Base-by-base conservation (phyloP, 73 alveolate genomes). In the Uronychia setigera region DNA sequence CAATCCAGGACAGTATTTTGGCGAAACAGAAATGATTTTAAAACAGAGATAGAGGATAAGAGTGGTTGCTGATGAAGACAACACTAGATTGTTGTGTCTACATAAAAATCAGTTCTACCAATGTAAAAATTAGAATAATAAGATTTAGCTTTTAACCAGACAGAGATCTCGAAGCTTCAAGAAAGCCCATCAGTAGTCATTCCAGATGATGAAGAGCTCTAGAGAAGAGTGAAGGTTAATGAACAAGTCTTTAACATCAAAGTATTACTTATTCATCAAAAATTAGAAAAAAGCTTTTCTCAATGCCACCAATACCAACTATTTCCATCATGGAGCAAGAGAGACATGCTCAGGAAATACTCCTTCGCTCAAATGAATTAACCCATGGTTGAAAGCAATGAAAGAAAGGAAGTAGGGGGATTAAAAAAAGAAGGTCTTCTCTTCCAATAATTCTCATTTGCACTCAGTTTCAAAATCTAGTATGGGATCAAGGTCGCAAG, bases 281-380 rank as follows among this genome's bases (percentile, higher is more conserved):
- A n/a, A n/a, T n/a, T n/a, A n/a, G 77, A 89, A 89, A 79, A 84
- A 30, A 0, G 90, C 95, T 13, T 89, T 89, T 46, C 33, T 89
- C 33, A 89, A 89, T 89, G 92, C 95, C 0, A 89, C 95, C 30
- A 84, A 89, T 79, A 89, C 95, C 13, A 89, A 89, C 76, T 84
- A 32, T 25, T 57, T 84, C 35, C 92, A 89, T 26, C 11, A 79
- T 5, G 67, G 67, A 46, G 67, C 5, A 46, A 5, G 67, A 46
- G 67, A 19, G 67, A 46, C n/a, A 5, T 46, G 67, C n/a, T n/a
- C n/a, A n/a, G n/a, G n/a, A n/a, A n/a, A n/a, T n/a, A n/a, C n/a
- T n/a, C n/a, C n/a, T n/a, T n/a, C n/a, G n/a, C n/a, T n/a, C n/a
- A n/a, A n/a, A n/a, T n/a, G n/a, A n/a, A n/a, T n/a, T n/a, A n/a